Conservation (phyloP, 139 green algal genomes). For the Micromonas pusilla region DNA sequence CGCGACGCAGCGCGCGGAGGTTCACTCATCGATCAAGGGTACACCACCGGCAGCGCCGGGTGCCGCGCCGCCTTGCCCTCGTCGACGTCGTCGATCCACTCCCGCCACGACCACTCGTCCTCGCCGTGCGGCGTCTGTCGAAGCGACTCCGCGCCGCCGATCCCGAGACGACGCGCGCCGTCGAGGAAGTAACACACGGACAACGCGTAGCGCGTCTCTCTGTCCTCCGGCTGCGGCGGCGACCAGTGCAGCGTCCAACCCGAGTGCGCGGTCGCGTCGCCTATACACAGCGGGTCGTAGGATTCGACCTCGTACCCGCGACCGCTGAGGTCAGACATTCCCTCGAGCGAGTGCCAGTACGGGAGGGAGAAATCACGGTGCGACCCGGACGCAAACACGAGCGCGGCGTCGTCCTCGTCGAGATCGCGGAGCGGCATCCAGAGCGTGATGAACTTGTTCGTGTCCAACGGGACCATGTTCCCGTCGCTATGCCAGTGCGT, state of each 20-base stretch:
- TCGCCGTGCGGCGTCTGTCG: constrained; percentile 7
- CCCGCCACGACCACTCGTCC: constrained; percentile 21
- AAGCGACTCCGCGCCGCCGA: background rate
- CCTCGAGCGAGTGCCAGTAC: constrained; percentile 54
- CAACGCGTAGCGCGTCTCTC: constrained; percentile 39
- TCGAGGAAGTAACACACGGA: constrained; percentile 51
- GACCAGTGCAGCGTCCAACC: constrained; percentile 58
- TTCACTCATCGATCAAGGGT: background rate
- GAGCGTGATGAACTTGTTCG: constrained; percentile 54
- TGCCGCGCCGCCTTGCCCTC: background rate
- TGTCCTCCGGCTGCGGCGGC: constrained; percentile 41
- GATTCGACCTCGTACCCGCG: constrained; percentile 42
- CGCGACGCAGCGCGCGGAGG: no score
- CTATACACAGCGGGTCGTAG: constrained; percentile 37
- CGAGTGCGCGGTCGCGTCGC: constrained; percentile 54
- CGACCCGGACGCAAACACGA: constrained; percentile 51
- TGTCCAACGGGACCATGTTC: constrained; percentile 59
- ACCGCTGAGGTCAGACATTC: constrained; percentile 34
- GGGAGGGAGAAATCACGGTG: constrained; percentile 63
- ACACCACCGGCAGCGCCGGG: constrained; percentile 10
- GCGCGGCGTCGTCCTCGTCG: constrained; percentile 32
- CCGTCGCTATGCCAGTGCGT: constrained; percentile 58
- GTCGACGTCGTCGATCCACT: constrained; percentile 6
- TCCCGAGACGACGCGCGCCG: constrained; percentile 40
- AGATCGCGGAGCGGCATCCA: constrained; percentile 57